Evolutionary conservation across 345 rosid genomes (phyloP).

Genomic region (Eucalyptus paniculata): DNA sequence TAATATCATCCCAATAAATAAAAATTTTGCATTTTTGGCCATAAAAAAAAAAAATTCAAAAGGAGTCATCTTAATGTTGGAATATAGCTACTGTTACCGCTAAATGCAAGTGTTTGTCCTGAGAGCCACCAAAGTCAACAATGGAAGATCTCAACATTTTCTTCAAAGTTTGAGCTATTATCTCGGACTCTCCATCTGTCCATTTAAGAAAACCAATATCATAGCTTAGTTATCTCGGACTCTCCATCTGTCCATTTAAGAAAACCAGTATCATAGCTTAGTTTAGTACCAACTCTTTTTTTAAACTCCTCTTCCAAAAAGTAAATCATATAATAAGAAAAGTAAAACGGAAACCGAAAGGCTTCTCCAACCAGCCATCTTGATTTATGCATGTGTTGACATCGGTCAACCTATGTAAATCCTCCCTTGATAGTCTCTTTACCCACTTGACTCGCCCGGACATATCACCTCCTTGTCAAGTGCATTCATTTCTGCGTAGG

Average conservation of each 20-base stretch:
- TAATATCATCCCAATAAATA: background rate
- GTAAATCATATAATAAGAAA: background rate
- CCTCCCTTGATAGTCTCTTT: background rate
- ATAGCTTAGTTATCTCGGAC: background rate
- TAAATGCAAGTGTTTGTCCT: background rate
- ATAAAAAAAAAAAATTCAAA: no score
- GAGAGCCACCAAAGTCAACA: background rate
- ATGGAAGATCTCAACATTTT: background rate
- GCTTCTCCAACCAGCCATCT: slow-evolving; percentile 26
- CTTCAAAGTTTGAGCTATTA: background rate
- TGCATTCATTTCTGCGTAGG: background rate
- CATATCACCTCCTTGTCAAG: background rate
- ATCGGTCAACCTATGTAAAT: background rate
- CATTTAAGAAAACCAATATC: background rate
- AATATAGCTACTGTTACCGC: background rate
- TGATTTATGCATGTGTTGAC: slow-evolving; percentile 11
- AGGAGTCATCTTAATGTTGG: background rate
- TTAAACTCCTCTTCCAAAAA: background rate
- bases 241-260: no score
- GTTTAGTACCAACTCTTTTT: background rate
- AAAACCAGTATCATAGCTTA: no score
- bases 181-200: background rate
- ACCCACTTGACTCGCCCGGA: background rate
- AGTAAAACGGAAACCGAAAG: background rate
- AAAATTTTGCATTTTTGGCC: background rate